Conservation (phyloP, 2,329 filamentous ascomycete species). For the Neofusicoccum laricinum region DNA sequence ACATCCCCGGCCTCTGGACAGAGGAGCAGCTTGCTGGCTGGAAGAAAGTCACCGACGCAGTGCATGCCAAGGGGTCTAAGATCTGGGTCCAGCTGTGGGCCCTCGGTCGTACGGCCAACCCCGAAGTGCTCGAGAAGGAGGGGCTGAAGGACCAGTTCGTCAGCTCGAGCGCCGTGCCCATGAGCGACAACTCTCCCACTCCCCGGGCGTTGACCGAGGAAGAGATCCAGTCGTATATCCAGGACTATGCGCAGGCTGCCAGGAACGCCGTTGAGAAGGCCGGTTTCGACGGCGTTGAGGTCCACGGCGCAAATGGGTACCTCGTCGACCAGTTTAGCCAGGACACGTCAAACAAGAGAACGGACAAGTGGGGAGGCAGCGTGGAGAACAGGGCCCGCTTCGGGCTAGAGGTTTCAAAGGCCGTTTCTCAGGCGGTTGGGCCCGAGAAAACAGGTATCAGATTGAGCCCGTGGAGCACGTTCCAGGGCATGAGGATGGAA, state of each 20-base stretch:
- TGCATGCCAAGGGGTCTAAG: slow-evolving; percentile 60
- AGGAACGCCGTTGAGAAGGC: slow-evolving; percentile 45
- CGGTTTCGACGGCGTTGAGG: slow-evolving; percentile 61
- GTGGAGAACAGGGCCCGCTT: slow-evolving; percentile 54
- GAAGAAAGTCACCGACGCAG: slow-evolving; percentile 59
- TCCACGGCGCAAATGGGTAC: slow-evolving; percentile 62
- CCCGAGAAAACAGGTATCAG: slow-evolving; percentile 55
- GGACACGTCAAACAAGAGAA: slow-evolving; percentile 54
- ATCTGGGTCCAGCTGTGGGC: slow-evolving; percentile 64
- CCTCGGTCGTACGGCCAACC: slow-evolving; percentile 54
- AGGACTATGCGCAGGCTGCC: slow-evolving; percentile 42
- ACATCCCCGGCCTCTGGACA: slow-evolving; percentile 29
- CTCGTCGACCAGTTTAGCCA: slow-evolving; percentile 66
- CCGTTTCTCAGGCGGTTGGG: slow-evolving; percentile 51
- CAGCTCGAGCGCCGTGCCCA: slow-evolving; percentile 32
- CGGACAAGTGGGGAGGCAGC: slow-evolving; percentile 47
- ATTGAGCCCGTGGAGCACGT: slow-evolving; percentile 59
- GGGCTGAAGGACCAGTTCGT: slow-evolving; percentile 22
- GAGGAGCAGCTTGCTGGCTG: slow-evolving; percentile 57
- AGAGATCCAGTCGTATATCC: slow-evolving; percentile 38
- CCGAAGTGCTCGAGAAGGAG: slow-evolving; percentile 33
- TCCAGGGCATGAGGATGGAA: slow-evolving; percentile 62
- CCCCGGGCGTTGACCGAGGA: slow-evolving; percentile 38
- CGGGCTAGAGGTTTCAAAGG: slow-evolving; percentile 52
- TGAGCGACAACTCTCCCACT: slow-evolving; percentile 28